Percentiles rank a stretch among this genome's conserved stretches.
phyloP scores from a whole-genome alignment of 306 rosid genomes.

The Rosa rugosa region DNA sequence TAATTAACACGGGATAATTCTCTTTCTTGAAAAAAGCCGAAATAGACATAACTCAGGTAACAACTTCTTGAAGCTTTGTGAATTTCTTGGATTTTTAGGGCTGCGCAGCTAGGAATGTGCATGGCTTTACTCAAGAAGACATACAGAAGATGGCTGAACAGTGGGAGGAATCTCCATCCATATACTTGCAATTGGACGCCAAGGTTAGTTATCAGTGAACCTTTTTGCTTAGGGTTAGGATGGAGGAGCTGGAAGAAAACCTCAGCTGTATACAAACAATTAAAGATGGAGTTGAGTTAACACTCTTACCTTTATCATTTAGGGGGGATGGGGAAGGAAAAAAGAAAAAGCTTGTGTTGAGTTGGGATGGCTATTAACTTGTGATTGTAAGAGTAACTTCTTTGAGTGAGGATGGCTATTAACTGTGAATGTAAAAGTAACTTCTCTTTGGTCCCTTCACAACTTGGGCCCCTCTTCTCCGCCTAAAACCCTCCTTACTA shows the following conservation, averaged over 20 bases:
- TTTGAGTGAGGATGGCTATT: not conserved
- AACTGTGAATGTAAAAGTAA: slow-evolving; percentile 5
- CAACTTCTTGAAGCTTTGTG: slow-evolving; percentile 16
- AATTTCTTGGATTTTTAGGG: slow-evolving; percentile 56
- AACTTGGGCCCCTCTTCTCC: not conserved
- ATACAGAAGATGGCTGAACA: slow-evolving; percentile 76
- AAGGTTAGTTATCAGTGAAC: slow-evolving; percentile 57
- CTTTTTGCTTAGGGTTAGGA: not conserved
- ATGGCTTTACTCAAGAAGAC: slow-evolving; percentile 68
- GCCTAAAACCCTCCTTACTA: not conserved
- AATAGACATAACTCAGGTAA: slow-evolving; percentile 12
- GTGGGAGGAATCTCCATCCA: slow-evolving; percentile 89
- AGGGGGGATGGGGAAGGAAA: not conserved
- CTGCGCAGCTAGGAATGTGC: slow-evolving; percentile 96
- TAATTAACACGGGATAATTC: slow-evolving; percentile 19
- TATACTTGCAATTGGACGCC: slow-evolving; percentile 75
- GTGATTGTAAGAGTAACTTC: not conserved
- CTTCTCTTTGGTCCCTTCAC: not conserved
- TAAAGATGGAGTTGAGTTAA: not conserved
- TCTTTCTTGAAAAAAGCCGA: not conserved
- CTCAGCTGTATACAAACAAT: slow-evolving; percentile 1
- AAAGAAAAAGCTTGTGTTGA: not conserved
- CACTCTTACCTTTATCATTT: not conserved
- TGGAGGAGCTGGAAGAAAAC: slow-evolving; percentile 9
- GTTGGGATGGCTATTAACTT: not conserved